Conservation (phyloP, 768 basidiomycete genomes). For the Leccinum disarticulatum region DNA sequence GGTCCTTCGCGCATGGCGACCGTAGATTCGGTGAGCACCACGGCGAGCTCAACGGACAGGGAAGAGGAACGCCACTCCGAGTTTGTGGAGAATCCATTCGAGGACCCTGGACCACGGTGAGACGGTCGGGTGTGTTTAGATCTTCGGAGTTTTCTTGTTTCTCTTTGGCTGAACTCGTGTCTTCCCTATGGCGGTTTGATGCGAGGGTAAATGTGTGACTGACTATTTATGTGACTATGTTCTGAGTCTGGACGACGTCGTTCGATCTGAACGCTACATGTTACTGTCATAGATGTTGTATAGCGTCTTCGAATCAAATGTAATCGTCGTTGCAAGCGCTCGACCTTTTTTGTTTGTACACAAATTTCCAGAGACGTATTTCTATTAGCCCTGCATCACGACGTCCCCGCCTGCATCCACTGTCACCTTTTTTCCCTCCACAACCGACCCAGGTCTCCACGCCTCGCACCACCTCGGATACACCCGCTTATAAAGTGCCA, state of each 20-base stretch:
- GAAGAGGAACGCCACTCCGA: constrained; percentile 57
- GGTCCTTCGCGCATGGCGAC: constrained; percentile 8
- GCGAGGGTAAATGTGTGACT: background rate
- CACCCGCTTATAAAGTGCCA: constrained; percentile 93
- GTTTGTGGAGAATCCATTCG: constrained; percentile 76
- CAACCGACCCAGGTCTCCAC: constrained; percentile 37
- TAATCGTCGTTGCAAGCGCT: background rate
- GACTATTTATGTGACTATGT: background rate
- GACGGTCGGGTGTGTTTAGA: background rate
- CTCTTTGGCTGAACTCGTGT: no score
- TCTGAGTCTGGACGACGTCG: background rate
- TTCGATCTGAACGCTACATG: background rate
- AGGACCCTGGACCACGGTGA: constrained; percentile 37
- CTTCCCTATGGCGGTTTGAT: no score
- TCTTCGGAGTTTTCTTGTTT: background rate
- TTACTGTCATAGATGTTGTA: background rate
- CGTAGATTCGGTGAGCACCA: constrained; percentile 15
- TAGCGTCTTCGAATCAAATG: background rate
- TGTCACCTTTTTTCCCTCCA: background rate
- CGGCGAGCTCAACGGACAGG: constrained; percentile 33
- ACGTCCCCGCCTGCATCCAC: constrained; percentile 19
- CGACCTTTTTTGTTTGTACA: background rate
- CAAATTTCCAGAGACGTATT: background rate
- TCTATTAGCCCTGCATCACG: constrained; percentile 25
- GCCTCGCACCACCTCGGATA: constrained; percentile 82